Evolutionary conservation across 2,329 filamentous ascomycete species (phyloP).

Genomic region (Fusarium burgessii): DNA sequence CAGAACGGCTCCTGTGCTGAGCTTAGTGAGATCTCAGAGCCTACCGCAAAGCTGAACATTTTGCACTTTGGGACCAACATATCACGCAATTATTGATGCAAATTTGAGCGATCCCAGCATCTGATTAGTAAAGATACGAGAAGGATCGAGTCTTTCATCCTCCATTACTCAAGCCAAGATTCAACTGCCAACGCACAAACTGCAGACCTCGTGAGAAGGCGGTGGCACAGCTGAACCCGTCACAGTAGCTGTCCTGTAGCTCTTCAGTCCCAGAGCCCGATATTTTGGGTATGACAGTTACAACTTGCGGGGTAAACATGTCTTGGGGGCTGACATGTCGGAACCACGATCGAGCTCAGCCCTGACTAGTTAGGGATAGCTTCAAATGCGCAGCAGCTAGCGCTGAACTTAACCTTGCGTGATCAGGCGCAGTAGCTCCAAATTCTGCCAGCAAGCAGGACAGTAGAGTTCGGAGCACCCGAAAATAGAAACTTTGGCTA

Average conservation of each 20-base stretch:
- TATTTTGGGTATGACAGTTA: not conserved
- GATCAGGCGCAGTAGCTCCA: conserved; percentile 23
- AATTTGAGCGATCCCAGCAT: not conserved
- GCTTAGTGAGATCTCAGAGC: not conserved
- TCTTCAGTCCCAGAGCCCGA: conserved; percentile 20
- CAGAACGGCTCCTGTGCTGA: not conserved
- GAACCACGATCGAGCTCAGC: conserved; percentile 22
- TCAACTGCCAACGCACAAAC: conserved; percentile 1
- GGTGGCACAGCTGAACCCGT: conserved; percentile 34
- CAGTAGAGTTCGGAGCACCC: conserved; percentile 6
- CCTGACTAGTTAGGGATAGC: conserved; percentile 2
- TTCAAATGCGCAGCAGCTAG: conserved; percentile 6
- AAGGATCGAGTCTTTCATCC: conserved; percentile 5
- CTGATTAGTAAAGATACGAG: conserved; percentile 17
- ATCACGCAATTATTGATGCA: not conserved
- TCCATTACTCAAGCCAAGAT: not conserved
- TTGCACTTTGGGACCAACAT: not conserved
- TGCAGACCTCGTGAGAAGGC: not conserved
- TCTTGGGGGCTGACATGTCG: not conserved
- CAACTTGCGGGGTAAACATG: conserved; percentile 16
- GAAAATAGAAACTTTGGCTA: conserved; percentile 24
- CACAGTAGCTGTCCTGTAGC: not conserved
- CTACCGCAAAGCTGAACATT: not conserved
- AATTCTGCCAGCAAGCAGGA: not conserved
- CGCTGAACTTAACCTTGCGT: conserved; percentile 10